Conservation (phyloP, 106 monocot genomes). For the Acorus calamus region DNA sequence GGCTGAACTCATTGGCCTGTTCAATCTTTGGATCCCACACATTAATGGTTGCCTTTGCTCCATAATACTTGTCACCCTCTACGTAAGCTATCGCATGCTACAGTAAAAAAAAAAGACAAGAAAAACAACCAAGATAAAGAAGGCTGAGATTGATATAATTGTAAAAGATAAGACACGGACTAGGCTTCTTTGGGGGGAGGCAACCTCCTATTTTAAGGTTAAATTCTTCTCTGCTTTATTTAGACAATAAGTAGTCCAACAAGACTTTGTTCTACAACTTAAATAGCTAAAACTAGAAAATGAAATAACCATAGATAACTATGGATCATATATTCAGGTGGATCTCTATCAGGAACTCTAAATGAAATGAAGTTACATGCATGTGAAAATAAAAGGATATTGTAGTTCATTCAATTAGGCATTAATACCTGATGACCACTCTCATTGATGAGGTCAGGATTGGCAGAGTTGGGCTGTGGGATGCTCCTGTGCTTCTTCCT, state of each 20-base stretch:
- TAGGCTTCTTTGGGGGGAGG: too few species aligned
- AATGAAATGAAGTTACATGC: slow-evolving; percentile 1
- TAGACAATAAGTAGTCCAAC: too few species aligned
- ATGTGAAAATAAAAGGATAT: background rate
- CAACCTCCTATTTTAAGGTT: too few species aligned
- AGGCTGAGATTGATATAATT: slow-evolving; percentile 1
- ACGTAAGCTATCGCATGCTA: slow-evolving; percentile 96
- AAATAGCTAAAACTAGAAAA: too few species aligned
- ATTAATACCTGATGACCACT: slow-evolving; percentile 68
- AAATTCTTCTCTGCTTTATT: too few species aligned
- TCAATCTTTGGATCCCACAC: slow-evolving; percentile 90
- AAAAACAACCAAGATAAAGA: slow-evolving; percentile 1
- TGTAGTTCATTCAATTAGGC: background rate
- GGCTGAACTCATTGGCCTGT: slow-evolving; percentile 85
- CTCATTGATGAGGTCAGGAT: slow-evolving; percentile 52
- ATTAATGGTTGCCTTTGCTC: slow-evolving; percentile 94
- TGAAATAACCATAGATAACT: too few species aligned
- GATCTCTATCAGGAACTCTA: too few species aligned
- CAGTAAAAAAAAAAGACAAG: slow-evolving; percentile 12
- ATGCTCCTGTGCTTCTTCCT: slow-evolving; percentile 50
- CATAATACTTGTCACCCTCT: slow-evolving; percentile 83
- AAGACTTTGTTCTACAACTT: too few species aligned
- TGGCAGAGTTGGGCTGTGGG: slow-evolving; percentile 44
- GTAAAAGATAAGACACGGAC: too few species aligned
- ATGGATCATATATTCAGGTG: too few species aligned